Conservation (phyloP, 2,329 filamentous ascomycete species). For the Verticillium dahliae region DNA sequence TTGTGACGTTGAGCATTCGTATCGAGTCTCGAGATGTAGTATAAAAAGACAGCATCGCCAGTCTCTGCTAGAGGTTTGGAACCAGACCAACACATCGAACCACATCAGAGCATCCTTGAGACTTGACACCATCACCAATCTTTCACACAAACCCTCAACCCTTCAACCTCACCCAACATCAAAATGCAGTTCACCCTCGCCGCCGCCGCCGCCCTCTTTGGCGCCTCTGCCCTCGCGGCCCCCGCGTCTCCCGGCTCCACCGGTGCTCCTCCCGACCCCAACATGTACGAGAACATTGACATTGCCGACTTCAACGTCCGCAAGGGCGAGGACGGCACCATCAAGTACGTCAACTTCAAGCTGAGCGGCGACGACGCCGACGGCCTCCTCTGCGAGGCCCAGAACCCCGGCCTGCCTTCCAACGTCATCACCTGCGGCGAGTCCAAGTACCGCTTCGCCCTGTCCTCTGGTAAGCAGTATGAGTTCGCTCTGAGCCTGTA, state of each 20-base stretch:
- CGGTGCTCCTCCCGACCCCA: background rate
- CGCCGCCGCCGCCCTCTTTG: slow-evolving; percentile 11
- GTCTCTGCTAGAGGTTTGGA: too few species aligned
- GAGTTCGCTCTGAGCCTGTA: slow-evolving; percentile 16
- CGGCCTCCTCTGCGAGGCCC: slow-evolving; percentile 9
- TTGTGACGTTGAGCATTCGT: background rate
- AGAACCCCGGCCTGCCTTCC: slow-evolving; percentile 13
- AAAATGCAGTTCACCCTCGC: slow-evolving; percentile 17
- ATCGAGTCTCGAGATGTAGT: background rate
- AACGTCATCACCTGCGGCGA: slow-evolving; percentile 17
- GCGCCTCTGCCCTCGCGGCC: slow-evolving; percentile 11
- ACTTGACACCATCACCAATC: background rate
- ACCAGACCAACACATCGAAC: background rate
- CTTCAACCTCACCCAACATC: background rate
- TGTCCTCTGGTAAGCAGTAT: slow-evolving; percentile 9
- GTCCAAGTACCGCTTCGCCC: slow-evolving; percentile 20
- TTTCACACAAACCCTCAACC: background rate
- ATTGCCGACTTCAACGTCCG: slow-evolving; percentile 16
- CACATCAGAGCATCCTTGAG: background rate
- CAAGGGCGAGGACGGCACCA: slow-evolving; percentile 11
- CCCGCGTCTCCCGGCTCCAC: slow-evolving; percentile 5
- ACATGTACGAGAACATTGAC: slow-evolving; percentile 15
- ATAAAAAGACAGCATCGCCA: background rate
- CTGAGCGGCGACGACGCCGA: slow-evolving; percentile 13
- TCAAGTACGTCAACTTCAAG: slow-evolving; percentile 13